Conservation (phyloP, 148 eudicot genomes). For the Polygonum maritimum region DNA sequence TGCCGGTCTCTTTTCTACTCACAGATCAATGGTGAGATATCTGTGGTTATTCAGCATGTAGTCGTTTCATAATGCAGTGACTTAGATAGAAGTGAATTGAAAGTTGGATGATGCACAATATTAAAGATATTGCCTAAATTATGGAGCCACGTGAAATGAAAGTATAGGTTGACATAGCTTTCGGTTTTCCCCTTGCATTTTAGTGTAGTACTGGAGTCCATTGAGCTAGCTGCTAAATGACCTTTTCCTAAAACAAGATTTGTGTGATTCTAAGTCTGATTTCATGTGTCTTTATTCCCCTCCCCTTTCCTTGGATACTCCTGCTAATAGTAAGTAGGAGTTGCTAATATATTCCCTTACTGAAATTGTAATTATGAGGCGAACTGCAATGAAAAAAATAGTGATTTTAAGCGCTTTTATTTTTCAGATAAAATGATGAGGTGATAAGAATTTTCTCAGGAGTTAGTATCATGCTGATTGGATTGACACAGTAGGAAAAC, state of each 20-base stretch:
- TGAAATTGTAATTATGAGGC: background rate
- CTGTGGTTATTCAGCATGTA: too few species aligned
- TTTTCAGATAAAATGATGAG: background rate
- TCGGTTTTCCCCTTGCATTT: too few species aligned
- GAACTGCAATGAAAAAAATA: background rate
- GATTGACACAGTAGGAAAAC: background rate
- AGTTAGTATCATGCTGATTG: background rate
- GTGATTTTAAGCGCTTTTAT: background rate
- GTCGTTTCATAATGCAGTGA: too few species aligned
- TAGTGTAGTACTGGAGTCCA: too few species aligned
- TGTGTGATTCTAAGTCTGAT: background rate
- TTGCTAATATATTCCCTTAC: background rate
- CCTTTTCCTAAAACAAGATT: background rate
- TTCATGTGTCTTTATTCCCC: background rate
- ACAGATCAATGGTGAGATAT: background rate
- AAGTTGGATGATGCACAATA: too few species aligned
- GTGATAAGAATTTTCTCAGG: background rate
- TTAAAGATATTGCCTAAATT: too few species aligned
- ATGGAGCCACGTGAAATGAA: too few species aligned
- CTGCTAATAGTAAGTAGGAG: background rate
- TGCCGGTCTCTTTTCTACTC: slow-evolving; percentile 5
- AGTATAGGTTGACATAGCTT: too few species aligned
- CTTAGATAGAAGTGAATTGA: too few species aligned
- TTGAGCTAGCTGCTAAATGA: background rate
- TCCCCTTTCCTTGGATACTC: background rate